Base-by-base conservation (phyloP, 1,284 basidiomycete genomes). In the Pterulicium gracile region DNA sequence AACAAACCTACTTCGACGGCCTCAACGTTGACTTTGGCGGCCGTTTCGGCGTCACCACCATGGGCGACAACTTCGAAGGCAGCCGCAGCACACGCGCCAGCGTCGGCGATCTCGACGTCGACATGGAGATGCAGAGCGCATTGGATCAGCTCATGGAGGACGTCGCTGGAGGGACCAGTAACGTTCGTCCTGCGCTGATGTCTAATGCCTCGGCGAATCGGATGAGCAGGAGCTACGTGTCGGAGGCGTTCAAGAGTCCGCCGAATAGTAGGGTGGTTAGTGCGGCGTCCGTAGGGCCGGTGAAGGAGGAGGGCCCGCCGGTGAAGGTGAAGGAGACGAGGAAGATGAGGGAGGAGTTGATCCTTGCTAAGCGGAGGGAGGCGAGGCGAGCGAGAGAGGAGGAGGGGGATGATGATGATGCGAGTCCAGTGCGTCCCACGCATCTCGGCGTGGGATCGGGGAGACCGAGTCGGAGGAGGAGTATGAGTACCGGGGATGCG, bases 71-170 rank as follows among this genome's bases (percentile, higher is more conserved):
- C 10, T 21, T 43, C 42, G 47, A 52, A 46, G 42, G 50, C 34
- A 52, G 45, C 41, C 41, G 48, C 23, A 42, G 23, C 15, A 45
- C 24, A 4, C 24, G 50, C 23, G 53, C 58, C 17, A 56, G 54
- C 12, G 54, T 57, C 14, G 55, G 55, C 21, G 50, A 57, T 21
- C 59, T 63, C 13, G 73, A 80, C 53, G 72, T 86, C 10, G 73
- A 75, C 49, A 70, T 73, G 68, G 81, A 86, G 47, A 82, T 85
- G 73, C 70, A 73, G 53, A 86, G 81, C 53, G 86, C 85, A 3
- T 68, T 89, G 44, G 87, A 89, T 56, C 66, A 80, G 48, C 67
- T 89, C 27, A 83, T 86, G 74, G 81, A 85, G 49, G 77, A 86
- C 51, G 83, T 87, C 24, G 79, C 76, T 46, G 73, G 70, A 23